phyloP scores from a whole-genome alignment of 768 basidiomycete genomes.

The Hericium coralloides region DNA sequence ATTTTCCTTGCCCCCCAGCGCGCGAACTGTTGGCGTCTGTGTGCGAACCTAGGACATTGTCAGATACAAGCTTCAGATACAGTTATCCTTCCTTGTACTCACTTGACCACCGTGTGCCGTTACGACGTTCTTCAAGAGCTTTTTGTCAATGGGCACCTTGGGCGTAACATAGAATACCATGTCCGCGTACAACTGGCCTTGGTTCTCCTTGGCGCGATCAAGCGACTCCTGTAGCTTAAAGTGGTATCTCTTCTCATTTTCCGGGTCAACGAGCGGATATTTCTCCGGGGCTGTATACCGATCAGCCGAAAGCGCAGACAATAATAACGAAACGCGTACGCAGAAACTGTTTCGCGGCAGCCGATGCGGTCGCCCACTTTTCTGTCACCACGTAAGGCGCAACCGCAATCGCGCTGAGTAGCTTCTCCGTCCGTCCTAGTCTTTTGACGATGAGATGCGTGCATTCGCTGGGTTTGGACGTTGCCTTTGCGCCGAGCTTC shows the following conservation, averaged over 20 bases:
- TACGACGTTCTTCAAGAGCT: slow-evolving; percentile 62
- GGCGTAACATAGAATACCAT: slow-evolving; percentile 71
- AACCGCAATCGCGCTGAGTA: slow-evolving; percentile 64
- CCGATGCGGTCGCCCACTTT: slow-evolving; percentile 60
- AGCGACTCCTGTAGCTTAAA: slow-evolving; percentile 59
- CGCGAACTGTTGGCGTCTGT: slow-evolving; percentile 44
- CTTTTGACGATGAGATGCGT: slow-evolving; percentile 70
- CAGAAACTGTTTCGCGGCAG: slow-evolving; percentile 46
- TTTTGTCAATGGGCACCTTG: slow-evolving; percentile 47
- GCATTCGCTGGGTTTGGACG: slow-evolving; percentile 53
- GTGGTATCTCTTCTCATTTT: slow-evolving; percentile 54
- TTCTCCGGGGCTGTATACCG: slow-evolving; percentile 46
- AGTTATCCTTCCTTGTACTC: neutral
- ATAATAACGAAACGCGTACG: slow-evolving; percentile 35
- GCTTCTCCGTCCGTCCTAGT: slow-evolving; percentile 81
- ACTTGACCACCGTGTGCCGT: slow-evolving; percentile 67
- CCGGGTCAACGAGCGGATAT: slow-evolving; percentile 51
- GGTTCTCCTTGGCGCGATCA: slow-evolving; percentile 40
- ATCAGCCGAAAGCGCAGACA: neutral
- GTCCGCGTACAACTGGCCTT: slow-evolving; percentile 50
- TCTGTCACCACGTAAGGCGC: slow-evolving; percentile 55
- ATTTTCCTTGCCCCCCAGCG: slow-evolving; percentile 37
- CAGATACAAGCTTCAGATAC: neutral
- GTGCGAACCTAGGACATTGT: slow-evolving; percentile 27
- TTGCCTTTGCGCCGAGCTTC: slow-evolving; percentile 60